A percentile compares a stretch with the other conserved stretches of the same genome.
phyloP scores from a whole-genome alignment of 1,139 yeast species.

The Taphrina communis region DNA sequence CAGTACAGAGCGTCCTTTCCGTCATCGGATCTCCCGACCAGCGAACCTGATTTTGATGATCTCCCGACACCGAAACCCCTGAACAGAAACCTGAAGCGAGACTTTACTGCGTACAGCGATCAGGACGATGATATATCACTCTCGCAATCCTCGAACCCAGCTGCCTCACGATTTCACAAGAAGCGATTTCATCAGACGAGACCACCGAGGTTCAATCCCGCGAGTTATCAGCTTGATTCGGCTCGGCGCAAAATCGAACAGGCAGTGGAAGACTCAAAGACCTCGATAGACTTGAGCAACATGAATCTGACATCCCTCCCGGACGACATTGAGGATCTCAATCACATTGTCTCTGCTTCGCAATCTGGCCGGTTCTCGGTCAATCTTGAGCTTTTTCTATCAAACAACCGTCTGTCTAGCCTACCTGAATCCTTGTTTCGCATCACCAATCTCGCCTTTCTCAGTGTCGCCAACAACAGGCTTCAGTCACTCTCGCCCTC shows the following conservation, averaged over 20 bases:
- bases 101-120: constrained; percentile 34
- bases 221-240: constrained; percentile 19
- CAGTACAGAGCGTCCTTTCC: constrained; percentile 27
- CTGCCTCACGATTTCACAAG: constrained; percentile 19
- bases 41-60: constrained; percentile 28
- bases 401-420: constrained; percentile 21
- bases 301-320: constrained; percentile 32
- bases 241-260: constrained; percentile 29
- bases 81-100: constrained; percentile 28
- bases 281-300: constrained; percentile 26
- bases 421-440: constrained; percentile 28
- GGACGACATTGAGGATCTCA: constrained; percentile 31
- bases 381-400: constrained; percentile 24
- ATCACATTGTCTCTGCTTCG: constrained; percentile 27
- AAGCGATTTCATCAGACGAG: constrained; percentile 21
- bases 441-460: constrained; percentile 28
- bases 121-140: constrained; percentile 18
- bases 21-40: constrained; percentile 26
- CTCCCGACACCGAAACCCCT: constrained; percentile 22
- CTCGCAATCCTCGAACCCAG: constrained; percentile 33
- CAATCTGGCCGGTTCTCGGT: constrained; percentile 23
- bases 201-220: constrained; percentile 23
- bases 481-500: constrained; percentile 29
- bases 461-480: constrained; percentile 28
- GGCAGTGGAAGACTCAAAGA: constrained; percentile 32